Percentiles rank a stretch among this genome's conserved stretches.
These are phyloP conservation scores for Hirsutella thompsonii DNA, from an alignment of 2,329 filamentous ascomycete genomes.

Conservation along the genomic window DNA sequence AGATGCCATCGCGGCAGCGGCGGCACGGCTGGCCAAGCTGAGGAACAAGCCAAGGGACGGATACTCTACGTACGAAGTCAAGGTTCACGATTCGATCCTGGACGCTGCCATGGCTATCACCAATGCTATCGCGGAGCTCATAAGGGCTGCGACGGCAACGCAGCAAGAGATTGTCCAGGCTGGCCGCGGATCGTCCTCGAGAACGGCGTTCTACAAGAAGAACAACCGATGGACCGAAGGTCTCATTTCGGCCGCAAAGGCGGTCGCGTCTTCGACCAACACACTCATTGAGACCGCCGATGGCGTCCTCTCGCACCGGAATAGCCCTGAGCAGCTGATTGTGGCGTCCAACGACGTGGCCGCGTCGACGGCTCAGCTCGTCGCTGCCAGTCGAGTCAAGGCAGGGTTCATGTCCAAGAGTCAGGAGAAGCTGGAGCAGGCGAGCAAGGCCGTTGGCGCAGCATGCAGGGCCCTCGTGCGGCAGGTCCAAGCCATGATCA, in stretches of 20 bases:
- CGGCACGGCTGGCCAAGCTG: constrained; percentile 77
- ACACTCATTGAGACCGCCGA: constrained; percentile 96
- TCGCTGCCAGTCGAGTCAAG: constrained; percentile 91
- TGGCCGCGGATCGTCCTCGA: constrained; percentile 73
- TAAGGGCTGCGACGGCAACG: constrained; percentile 84
- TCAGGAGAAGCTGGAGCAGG: constrained; percentile 81
- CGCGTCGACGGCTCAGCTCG: constrained; percentile 89
- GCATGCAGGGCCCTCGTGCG: constrained; percentile 80
- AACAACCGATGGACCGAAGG: constrained; percentile 99
- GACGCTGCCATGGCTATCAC: constrained; percentile 90
- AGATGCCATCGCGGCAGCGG: constrained; percentile 86
- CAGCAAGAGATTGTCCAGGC: constrained; percentile 96
- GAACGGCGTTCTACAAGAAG: constrained; percentile 98
- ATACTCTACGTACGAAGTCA: constrained; percentile 91
- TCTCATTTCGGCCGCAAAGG: constrained; percentile 92
- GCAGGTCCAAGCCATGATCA: constrained; percentile 91
- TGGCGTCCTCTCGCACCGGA: constrained; percentile 81
- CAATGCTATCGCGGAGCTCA: constrained; percentile 82
- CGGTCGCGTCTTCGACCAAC: constrained; percentile 86
- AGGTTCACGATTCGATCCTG: constrained; percentile 89
- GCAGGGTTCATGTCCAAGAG: constrained; percentile 96
- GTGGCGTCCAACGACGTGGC: constrained; percentile 96
- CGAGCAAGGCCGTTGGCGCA: constrained; percentile 81
- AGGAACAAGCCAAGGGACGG: constrained; percentile 94
- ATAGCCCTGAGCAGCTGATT: constrained; percentile 92